Percentiles rank a stretch among this genome's conserved stretches.
These are phyloP conservation scores for Porodaedalea pini DNA, from an alignment of 1,284 basidiomycete genomes.

Conservation along the genomic window DNA sequence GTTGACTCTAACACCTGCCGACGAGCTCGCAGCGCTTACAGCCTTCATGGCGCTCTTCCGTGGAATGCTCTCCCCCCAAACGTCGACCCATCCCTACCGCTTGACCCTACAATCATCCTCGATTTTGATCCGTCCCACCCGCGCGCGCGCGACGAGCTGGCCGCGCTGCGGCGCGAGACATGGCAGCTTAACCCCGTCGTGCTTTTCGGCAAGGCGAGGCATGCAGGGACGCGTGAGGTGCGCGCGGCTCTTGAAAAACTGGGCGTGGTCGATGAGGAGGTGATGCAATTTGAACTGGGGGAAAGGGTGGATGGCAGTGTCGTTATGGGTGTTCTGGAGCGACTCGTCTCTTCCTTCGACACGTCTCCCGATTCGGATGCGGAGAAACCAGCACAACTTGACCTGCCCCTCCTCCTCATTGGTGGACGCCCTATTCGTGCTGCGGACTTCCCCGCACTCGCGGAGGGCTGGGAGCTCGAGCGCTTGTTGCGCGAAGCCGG, in stretches of 20 bases:
- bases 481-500: slow-evolving; percentile 53
- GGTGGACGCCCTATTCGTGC: slow-evolving; percentile 46
- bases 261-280: neutral
- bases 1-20: slow-evolving; percentile 45
- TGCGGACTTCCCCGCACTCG: slow-evolving; percentile 42
- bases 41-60: slow-evolving; percentile 76
- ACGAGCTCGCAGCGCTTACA: slow-evolving; percentile 78
- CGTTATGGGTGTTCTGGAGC: slow-evolving; percentile 44
- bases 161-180: slow-evolving; percentile 52
- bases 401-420: slow-evolving; percentile 70
- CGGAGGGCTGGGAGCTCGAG: slow-evolving; percentile 50
- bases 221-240: neutral
- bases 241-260: neutral
- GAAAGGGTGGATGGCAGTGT: slow-evolving; percentile 38
- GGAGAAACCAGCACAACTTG: slow-evolving; percentile 40
- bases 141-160: slow-evolving; percentile 43
- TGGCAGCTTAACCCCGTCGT: slow-evolving; percentile 78
- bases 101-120: slow-evolving; percentile 77
- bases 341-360: slow-evolving; percentile 35
- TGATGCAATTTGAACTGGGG: slow-evolving; percentile 1
- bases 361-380: neutral
- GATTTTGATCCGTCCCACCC: slow-evolving; percentile 62
- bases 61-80: slow-evolving; percentile 72
- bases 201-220: slow-evolving; percentile 65
- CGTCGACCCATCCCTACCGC: slow-evolving; percentile 60